Conservation (phyloP, 2,329 filamentous ascomycete genomes). For the Albophoma yamanashiensis region DNA sequence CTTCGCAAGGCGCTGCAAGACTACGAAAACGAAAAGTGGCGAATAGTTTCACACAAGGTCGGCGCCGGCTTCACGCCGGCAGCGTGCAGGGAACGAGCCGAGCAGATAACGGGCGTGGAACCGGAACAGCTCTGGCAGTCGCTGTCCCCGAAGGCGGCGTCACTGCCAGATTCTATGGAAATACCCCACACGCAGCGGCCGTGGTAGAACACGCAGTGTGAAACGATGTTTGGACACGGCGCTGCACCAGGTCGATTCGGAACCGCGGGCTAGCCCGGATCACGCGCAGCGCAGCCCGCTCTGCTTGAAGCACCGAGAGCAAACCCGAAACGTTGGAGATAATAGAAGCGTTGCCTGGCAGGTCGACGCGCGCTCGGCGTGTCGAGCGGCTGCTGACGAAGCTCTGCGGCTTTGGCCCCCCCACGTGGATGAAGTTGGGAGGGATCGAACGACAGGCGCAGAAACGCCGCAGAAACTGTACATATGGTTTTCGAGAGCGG, state of each 20-base stretch:
- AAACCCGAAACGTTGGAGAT: not conserved
- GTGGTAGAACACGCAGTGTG: slow-evolving; percentile 2
- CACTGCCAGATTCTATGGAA: slow-evolving; percentile 9
- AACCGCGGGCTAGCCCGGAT: not conserved
- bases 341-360: not conserved
- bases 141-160: slow-evolving; percentile 34
- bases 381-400: not conserved
- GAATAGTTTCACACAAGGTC: slow-evolving; percentile 82
- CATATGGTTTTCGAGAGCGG: not conserved
- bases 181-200: slow-evolving; percentile 9
- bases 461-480: not conserved
- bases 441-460: not conserved
- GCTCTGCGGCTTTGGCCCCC: not conserved
- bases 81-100: slow-evolving; percentile 73
- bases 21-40: slow-evolving; percentile 89
- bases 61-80: slow-evolving; percentile 80
- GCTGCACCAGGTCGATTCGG: not conserved
- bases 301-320: not conserved
- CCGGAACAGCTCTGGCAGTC: slow-evolving; percentile 41
- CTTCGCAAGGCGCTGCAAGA: slow-evolving; percentile 68
- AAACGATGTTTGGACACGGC: not conserved
- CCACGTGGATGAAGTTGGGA: not conserved
- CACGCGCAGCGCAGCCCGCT: not conserved
- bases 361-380: not conserved
- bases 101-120: slow-evolving; percentile 44